Base-by-base conservation (phyloP, 768 basidiomycete genomes). In the Symmetrospora coprosmae region DNA sequence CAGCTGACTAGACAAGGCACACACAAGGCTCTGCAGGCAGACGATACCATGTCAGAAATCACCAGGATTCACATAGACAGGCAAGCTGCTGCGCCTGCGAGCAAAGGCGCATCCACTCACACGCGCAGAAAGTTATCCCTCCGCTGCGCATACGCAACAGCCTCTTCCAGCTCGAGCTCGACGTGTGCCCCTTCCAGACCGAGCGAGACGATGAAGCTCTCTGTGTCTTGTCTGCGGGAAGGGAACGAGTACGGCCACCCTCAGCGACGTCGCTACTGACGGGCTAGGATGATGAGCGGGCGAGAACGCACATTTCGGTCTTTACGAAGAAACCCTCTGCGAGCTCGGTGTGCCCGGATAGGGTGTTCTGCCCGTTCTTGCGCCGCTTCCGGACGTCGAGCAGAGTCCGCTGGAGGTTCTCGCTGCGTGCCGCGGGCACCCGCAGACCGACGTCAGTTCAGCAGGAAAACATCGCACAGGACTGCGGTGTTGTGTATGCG, bases 291-390 rank as follows among this genome's bases (percentile, higher is more conserved):
- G n/a, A n/a, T n/a, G n/a, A n/a, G n/a, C n/a, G n/a, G n/a, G n/a
- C n/a, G n/a, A n/a, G n/a, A n/a, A 16, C 31, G 27, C 21, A 58
- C 43, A 58, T 46, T 33, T 58, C 41, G 4, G 55, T 58, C 30
- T 46, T 58, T 16, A 46, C 40, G 27, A 30, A 47, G 55, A 58
- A 58, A 31, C 55, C 55, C 14, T 58, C 55, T 19, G 55, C 55
- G 19, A 58, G 43, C 8, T 25, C 40, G 17, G 41, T 45, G 16
- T 58, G n/a, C 31, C 33, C 28, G 9, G 8, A 19, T 11, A 46
- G 25, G 27, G 17, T 16, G 17, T n/a, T n/a, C 25, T 27, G 17
- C 2, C 25, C 55, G 30, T 39, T 3, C 31, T 58, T 46, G 17
- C 16, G 41, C 28, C 17, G 33, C 23, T 30, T 34, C 41, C 55